Percentiles rank a stretch among this genome's conserved stretches.
These are phyloP conservation scores for Phytomonas francai DNA, from an alignment of 208 protist species.

Conservation along the genomic window DNA sequence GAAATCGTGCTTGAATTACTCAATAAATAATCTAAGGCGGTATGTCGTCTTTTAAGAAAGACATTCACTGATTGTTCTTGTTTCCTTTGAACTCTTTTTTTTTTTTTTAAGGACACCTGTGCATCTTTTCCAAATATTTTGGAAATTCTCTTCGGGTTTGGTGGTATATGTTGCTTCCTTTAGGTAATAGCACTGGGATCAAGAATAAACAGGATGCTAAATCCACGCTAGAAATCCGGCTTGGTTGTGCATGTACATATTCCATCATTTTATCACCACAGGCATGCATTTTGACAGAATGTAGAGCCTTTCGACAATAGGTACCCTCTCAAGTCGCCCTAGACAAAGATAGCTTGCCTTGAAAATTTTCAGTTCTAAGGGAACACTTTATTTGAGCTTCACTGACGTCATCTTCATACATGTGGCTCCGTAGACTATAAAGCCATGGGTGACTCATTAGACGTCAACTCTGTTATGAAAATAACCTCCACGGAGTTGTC, in stretches of 20 bases:
- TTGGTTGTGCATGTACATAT: conserved; percentile 32
- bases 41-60: not conserved
- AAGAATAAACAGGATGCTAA: conserved; percentile 6
- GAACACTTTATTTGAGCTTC: conserved; percentile 66
- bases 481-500: conserved; percentile 28
- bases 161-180: not conserved
- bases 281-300: conserved; percentile 83
- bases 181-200: conserved; percentile 6
- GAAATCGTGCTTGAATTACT: not conserved
- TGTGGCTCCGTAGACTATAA: conserved; percentile 70
- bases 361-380: conserved; percentile 58
- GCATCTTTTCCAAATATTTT: not conserved
- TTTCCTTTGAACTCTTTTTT: conserved; percentile 4
- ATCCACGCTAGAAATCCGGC: not conserved
- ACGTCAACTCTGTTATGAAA: conserved; percentile 62
- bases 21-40: not conserved
- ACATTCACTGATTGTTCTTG: not conserved
- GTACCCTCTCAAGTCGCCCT: conserved; percentile 49
- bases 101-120: not conserved
- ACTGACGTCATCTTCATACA: conserved; percentile 84
- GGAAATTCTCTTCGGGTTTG: not conserved
- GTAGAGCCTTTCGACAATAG: conserved; percentile 58
- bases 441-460: conserved; percentile 78
- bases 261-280: conserved; percentile 66
- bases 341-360: conserved; percentile 37